A percentile compares a stretch with the other conserved stretches of the same genome.
Evolutionary conservation across 2,329 filamentous ascomycete genomes (phyloP).

Genomic region (Fusarium newnesense): DNA sequence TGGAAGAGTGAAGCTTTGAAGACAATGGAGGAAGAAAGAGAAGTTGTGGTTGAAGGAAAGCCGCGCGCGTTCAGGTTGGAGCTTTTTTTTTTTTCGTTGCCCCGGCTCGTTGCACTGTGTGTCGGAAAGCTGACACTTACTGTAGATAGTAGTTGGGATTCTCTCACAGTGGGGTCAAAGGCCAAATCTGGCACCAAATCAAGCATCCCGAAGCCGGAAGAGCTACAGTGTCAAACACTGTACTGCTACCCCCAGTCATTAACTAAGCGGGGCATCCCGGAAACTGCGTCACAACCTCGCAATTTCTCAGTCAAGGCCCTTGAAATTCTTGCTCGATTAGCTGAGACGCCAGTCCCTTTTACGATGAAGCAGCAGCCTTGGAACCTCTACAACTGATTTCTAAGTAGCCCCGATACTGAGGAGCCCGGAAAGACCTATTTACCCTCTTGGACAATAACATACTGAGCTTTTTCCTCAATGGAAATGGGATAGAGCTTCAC

Average conservation of each 20-base stretch:
- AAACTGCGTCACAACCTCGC: slow-evolving; percentile 21
- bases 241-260: slow-evolving; percentile 25
- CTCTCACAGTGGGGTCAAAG: slow-evolving; percentile 3
- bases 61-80: slow-evolving; percentile 28
- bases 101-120: slow-evolving; percentile 28
- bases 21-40: slow-evolving; percentile 35
- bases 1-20: slow-evolving; percentile 38
- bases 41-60: slow-evolving; percentile 34
- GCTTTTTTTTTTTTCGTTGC: slow-evolving; percentile 43
- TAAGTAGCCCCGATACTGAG: background rate
- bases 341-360: background rate
- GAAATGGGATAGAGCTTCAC: background rate
- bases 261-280: slow-evolving; percentile 40
- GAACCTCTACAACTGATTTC: background rate
- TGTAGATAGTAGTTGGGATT: background rate
- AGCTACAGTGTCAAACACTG: slow-evolving; percentile 21
- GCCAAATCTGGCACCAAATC: background rate
- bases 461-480: background rate
- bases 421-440: background rate
- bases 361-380: background rate
- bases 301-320: background rate
- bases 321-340: background rate
- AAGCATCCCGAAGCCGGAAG: background rate
- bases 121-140: background rate
- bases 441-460: no score